Percentiles rank a stretch among this genome's conserved stretches.
Conservation (phyloP, 805 yeast genomes). For the Monosporozyma solicola region DNA sequence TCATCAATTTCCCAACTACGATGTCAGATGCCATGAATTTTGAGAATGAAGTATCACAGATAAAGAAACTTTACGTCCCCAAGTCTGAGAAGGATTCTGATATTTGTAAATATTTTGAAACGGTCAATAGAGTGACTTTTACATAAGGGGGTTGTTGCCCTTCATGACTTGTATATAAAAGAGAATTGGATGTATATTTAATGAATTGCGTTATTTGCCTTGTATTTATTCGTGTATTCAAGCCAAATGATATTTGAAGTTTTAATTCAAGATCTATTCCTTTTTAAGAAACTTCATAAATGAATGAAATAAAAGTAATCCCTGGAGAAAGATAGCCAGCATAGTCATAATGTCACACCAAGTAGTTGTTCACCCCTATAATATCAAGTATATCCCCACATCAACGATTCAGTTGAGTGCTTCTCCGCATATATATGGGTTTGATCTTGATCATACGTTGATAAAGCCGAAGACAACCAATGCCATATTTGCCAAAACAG, state of each 20-base stretch:
- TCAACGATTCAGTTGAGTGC: not conserved
- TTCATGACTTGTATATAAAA: not conserved
- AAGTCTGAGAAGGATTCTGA: slow-evolving; percentile 30
- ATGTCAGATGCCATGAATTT: slow-evolving; percentile 63
- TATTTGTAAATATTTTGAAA: slow-evolving; percentile 53
- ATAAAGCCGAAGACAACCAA: slow-evolving; percentile 43
- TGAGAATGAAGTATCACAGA: slow-evolving; percentile 56
- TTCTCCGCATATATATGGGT: slow-evolving; percentile 41
- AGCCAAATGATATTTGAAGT: not conserved
- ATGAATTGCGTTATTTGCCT: not conserved
- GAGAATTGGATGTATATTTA: not conserved
- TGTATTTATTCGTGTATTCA: not conserved
- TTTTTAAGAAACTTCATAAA: not conserved
- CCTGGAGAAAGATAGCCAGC: not conserved
- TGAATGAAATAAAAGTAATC: not conserved
- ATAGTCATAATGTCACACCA: slow-evolving; percentile 18
- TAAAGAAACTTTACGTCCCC: slow-evolving; percentile 32
- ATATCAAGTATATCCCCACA: slow-evolving; percentile 36
- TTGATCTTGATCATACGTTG: slow-evolving; percentile 81
- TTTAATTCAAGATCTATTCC: not conserved
- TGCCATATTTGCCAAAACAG: slow-evolving; percentile 48
- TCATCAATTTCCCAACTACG: slow-evolving; percentile 51
- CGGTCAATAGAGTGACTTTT: slow-evolving; percentile 45
- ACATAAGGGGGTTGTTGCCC: not conserved
- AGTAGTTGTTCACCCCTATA: slow-evolving; percentile 33